Evolutionary conservation across 2,329 filamentous ascomycete species (phyloP), one percentile per base, ranked within the genome.

Genomic region (Monosporascus sp.): DNA sequence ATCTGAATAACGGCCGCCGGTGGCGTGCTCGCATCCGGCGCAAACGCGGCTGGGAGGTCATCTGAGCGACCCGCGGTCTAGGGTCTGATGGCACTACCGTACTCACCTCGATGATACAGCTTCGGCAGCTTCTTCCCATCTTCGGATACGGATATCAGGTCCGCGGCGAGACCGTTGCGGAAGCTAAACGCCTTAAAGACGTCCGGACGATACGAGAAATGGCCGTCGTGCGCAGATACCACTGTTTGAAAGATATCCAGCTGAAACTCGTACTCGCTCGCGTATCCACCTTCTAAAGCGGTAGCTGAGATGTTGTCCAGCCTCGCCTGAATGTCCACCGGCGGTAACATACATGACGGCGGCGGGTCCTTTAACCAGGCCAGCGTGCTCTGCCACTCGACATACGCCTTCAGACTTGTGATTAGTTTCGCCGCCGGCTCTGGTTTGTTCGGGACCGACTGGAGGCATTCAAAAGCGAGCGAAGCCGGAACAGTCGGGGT

Each of bases 201-300:
- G 57, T 83, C 79, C 3, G 80, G 79, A 15, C 76, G 68, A 61
- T 77, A 83, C 2, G 73, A 69, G 49, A 86, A 83, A 62, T 89
- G 86, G 1, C 84, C 83, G 62, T 89, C 86, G 59, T 88, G 83
- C 3, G 81, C 79, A 1, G 72, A 72, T 24, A 74, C 73, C 37
- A 84, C 72, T 7, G 81, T 67, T 37, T 74, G 67, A 53, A 79
- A 78, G 2, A 89, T 70, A 27, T 80, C 79, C 7, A 70, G 56
- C 59, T 82, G 77, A 57, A 83, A 81, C 7, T 78, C 74, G 61
- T 78, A 81, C 60, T 85, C 80, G 63, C 73, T 79, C 4, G 67
- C 63, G 59, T 77, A 84, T 3, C 66, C 65, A 18, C 73, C 71
- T 3, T 62, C 65, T 22, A 63, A 57, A 5, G 75, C 72, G 17